These are phyloP conservation scores for Geotrichum fermentans DNA, from an alignment of 1,139 yeast species.

Conservation along the genomic window DNA sequence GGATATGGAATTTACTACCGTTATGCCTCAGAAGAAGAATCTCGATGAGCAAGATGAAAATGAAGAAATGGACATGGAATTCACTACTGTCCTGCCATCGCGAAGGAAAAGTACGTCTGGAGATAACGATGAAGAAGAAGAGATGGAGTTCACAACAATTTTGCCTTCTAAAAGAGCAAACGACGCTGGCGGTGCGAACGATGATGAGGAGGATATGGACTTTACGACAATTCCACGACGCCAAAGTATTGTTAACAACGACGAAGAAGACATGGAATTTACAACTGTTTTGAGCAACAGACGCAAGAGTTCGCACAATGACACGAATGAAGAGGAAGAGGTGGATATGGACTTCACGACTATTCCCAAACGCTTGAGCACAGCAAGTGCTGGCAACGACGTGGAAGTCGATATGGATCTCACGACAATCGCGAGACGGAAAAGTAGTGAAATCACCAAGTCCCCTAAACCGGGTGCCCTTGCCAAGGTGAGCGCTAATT, in stretches of 20 bases:
- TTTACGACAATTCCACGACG: constrained; percentile 22
- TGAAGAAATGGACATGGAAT: constrained; percentile 17
- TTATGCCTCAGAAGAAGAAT: constrained; percentile 8
- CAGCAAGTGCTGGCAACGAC: neutral
- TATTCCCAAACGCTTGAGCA: constrained; percentile 4
- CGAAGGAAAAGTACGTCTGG: constrained; percentile 1
- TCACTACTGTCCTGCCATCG: constrained; percentile 9
- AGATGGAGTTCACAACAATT: constrained; percentile 26
- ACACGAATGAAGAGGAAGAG: constrained; percentile 11
- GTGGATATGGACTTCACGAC: constrained; percentile 22
- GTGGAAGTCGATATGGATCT: constrained; percentile 12
- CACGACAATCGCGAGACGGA: constrained; percentile 2
- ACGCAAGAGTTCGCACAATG: neutral
- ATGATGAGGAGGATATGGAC: constrained; percentile 26
- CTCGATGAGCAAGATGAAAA: constrained; percentile 3
- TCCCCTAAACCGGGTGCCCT: no score
- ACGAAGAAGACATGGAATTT: constrained; percentile 16
- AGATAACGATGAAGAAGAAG: constrained; percentile 18
- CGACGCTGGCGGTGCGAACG: constrained; percentile 3
- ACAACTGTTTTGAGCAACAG: constrained; percentile 1
- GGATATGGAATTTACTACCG: constrained; percentile 25
- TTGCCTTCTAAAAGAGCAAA: neutral
- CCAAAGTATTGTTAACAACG: constrained; percentile 8
- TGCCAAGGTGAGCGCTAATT: no score
- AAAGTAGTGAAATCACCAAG: no score